Percentiles rank a stretch among this genome's conserved stretches.
Evolutionary conservation across 352 stramenopile species (phyloP).

Genomic region (Phytophthora brassicae): DNA sequence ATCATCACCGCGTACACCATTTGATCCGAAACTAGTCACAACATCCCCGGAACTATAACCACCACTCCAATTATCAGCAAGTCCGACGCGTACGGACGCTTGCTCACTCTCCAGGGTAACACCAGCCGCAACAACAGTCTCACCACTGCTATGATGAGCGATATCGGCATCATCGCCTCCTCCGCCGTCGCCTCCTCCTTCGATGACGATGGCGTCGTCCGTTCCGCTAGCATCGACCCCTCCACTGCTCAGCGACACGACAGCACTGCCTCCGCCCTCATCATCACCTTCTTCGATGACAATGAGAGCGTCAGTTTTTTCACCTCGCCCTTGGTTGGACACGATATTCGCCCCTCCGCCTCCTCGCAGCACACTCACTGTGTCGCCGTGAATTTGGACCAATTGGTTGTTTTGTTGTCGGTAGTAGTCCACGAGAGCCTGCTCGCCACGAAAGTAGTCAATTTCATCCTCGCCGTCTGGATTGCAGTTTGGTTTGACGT

Average conservation of each 20-base stretch:
- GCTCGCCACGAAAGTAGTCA: not conserved
- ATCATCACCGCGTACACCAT: not conserved
- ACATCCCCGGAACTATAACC: not conserved
- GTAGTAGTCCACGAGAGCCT: not conserved
- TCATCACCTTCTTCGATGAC: not conserved
- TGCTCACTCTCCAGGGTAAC: not conserved
- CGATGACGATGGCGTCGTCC: not conserved
- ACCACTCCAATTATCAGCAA: not conserved
- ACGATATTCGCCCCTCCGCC: not conserved
- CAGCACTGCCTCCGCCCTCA: not conserved
- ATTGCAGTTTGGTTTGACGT: not conserved
- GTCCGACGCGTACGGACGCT: not conserved
- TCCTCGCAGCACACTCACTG: not conserved
- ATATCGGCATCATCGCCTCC: not conserved
- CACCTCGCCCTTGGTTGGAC: not conserved
- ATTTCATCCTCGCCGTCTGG: not conserved
- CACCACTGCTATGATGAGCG: not conserved
- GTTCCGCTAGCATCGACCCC: not conserved
- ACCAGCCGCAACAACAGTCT: not conserved
- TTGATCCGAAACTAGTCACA: not conserved
- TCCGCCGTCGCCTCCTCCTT: not conserved
- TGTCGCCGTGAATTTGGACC: not conserved
- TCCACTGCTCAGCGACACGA: not conserved
- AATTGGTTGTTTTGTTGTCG: not conserved
- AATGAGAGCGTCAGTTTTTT: not conserved